Conservation (phyloP, 1,139 yeast species). For the Pneumocystis canis region DNA sequence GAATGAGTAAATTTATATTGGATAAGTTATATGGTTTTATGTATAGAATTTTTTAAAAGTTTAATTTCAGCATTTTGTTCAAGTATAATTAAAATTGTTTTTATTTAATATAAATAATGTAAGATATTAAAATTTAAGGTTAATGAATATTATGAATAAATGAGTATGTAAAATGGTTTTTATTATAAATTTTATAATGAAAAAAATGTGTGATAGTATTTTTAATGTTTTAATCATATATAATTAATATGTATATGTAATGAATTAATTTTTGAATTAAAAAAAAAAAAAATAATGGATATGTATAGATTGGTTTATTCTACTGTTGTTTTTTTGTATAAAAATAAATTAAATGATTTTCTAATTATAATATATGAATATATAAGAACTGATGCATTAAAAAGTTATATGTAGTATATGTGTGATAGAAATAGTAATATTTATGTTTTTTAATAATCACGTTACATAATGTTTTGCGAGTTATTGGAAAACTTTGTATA, state of each 20-base stretch:
- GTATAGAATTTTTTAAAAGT: background rate
- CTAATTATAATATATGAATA: background rate
- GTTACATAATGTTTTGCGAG: background rate
- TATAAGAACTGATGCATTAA: background rate
- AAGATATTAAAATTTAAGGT: background rate
- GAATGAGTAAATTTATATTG: background rate
- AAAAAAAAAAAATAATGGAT: no score
- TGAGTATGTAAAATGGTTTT: background rate
- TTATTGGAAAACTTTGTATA: conserved; percentile 2
- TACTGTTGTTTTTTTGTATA: no score
- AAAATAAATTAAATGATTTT: background rate
- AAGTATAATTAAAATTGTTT: background rate
- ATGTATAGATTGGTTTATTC: no score
- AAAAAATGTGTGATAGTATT: background rate
- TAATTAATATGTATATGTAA: background rate
- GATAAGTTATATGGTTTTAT: background rate
- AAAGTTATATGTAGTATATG: background rate
- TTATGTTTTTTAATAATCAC: background rate
- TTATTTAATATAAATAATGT: no score
- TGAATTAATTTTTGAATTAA: no score
- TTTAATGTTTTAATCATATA: background rate
- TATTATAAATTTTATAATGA: no score
- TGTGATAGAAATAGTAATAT: background rate
- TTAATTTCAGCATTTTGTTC: background rate
- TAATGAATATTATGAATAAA: background rate